Evolutionary conservation across 208 protist species (phyloP).

Genomic region (Leishmania tropica): DNA sequence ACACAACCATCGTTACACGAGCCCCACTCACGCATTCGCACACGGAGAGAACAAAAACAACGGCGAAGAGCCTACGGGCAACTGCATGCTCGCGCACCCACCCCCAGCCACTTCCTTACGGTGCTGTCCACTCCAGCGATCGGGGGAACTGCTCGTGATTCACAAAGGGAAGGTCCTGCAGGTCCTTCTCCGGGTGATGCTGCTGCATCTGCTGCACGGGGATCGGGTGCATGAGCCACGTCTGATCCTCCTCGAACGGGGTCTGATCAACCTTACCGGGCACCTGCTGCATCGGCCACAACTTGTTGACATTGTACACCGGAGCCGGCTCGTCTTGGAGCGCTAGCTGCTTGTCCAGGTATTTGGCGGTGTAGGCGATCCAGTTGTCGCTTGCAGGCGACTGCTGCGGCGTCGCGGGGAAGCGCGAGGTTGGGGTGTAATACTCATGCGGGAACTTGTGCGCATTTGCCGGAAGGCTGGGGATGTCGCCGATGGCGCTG

Average conservation of each 20-base stretch:
- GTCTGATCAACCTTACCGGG: conserved; percentile 88
- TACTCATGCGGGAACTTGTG: conserved; percentile 85
- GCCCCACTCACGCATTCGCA: background rate
- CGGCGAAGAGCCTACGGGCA: background rate
- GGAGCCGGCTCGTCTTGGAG: conserved; percentile 57
- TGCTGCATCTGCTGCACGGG: conserved; percentile 86
- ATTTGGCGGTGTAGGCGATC: conserved; percentile 85
- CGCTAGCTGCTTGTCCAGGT: conserved; percentile 81
- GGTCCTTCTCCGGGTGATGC: conserved; percentile 85
- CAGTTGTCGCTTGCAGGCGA: conserved; percentile 53
- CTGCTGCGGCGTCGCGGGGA: conserved; percentile 66
- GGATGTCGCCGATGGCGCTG: conserved; percentile 39
- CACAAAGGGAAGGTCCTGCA: conserved; percentile 87
- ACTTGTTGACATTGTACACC: conserved; percentile 84
- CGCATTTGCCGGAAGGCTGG: conserved; percentile 67
- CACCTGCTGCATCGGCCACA: conserved; percentile 90
- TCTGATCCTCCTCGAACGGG: conserved; percentile 91
- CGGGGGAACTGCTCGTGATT: conserved; percentile 92
- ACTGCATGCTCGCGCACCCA: background rate
- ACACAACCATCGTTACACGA: background rate
- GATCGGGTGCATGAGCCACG: conserved; percentile 86
- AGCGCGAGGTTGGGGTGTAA: conserved; percentile 79
- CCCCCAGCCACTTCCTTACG: conserved; percentile 27
- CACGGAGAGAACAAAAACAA: background rate
- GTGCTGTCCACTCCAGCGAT: conserved; percentile 87